Percentiles rank a stretch among this genome's conserved stretches.
Evolutionary conservation across 106 monocot species (phyloP).

Genomic region (Dioscorea dumetorum): DNA sequence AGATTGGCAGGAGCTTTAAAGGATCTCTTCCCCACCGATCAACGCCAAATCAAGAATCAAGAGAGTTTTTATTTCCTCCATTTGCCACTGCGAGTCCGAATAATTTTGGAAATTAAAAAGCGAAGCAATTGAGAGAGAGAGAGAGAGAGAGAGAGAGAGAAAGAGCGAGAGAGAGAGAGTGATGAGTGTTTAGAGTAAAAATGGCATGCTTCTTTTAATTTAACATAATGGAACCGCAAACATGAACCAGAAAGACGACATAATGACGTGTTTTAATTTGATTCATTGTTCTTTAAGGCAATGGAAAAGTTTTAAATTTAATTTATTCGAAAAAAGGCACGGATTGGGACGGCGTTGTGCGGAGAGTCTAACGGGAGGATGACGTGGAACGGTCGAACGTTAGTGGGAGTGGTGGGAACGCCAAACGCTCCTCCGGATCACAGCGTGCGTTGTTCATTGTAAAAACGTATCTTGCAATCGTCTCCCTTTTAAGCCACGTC

Average conservation of each 20-base stretch:
- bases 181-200: neutral
- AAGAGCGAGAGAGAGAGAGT: slow-evolving; percentile 4
- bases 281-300: neutral
- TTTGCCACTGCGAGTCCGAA: neutral
- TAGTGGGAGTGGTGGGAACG: slow-evolving; percentile 5
- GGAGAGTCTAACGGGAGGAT: slow-evolving; percentile 5
- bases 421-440: neutral
- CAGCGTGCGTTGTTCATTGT: too few species aligned
- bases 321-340: neutral
- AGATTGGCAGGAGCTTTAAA: neutral
- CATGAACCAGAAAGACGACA: neutral
- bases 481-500: too few species aligned
- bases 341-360: neutral
- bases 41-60: too few species aligned
- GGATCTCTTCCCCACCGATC: neutral
- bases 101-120: neutral
- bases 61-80: neutral
- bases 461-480: too few species aligned
- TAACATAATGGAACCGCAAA: neutral
- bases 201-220: neutral
- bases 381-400: slow-evolving; percentile 21
- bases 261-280: neutral
- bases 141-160: neutral
- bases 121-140: neutral
- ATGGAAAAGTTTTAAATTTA: neutral